Base-by-base conservation (phyloP, 345 rosid species). In the Ailanthus altissimus region DNA sequence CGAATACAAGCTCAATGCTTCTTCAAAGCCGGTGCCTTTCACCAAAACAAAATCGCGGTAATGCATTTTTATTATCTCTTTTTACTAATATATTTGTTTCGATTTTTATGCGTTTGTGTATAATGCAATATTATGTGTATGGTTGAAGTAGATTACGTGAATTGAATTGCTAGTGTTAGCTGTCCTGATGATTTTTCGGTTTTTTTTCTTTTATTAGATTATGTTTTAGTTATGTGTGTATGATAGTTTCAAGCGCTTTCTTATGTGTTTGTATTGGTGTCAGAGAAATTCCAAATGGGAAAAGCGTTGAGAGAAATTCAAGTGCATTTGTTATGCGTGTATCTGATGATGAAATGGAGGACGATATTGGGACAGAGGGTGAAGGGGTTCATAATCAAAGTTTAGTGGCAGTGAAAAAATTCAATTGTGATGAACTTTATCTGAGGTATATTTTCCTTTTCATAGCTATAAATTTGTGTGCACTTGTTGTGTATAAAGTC, bases 1-100 rank as follows among this genome's bases (percentile, higher is more conserved):
- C 68, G 97, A 92, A 72, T 80, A 83, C 77, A 92, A 85, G 83
- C 86, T 95, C 67, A 83, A 70, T 80, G 81, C 58, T 40, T 86
- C 89, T 79, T 79, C 90, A 16, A 71, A 70, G 64, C 78, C 88
- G 0, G 81, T 81, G 62, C 89, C 89, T 63, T 85, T 82, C 72
- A 64, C 82, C 78, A 89, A 90, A 72, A 74, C 82, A 21, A 75
- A 78, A 58, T 81, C 83, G 21, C 69, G 89, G 98, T 92, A 81
- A 10, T 32, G 15, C 56, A 16, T 26, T 23, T 10, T 51, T 11
- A 16, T 43, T 26, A 15, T 58, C 13, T 60, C 25, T 77, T 65
- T 1, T 62, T 20, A 5, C 26, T 25, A 8, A 28, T 51, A 18
- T 23, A 11, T 23, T 59, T 75, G n/a, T 16, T 26, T 16, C 3